Evolutionary conservation across 768 basidiomycete genomes (phyloP).

Genomic region (Gautieria morchelliformis): DNA sequence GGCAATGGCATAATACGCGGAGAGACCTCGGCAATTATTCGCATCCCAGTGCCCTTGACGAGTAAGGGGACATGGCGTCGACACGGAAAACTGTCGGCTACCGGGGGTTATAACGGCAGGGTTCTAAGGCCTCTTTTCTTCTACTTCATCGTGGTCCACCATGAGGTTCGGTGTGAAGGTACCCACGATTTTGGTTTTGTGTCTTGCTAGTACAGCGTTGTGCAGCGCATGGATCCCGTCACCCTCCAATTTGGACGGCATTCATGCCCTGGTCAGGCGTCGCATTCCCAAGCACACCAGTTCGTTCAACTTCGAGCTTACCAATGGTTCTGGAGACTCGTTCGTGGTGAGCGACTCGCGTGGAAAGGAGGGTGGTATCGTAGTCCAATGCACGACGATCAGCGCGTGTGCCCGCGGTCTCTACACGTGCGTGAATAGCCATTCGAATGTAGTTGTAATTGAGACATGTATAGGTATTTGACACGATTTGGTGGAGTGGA

Average conservation of each 20-base stretch:
- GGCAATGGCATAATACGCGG: too few relatives aligned
- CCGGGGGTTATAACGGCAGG: too few relatives aligned
- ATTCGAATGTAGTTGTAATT: background rate
- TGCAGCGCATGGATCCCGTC: too few relatives aligned
- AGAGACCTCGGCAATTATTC: too few relatives aligned
- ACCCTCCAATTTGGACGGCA: conserved; percentile 17
- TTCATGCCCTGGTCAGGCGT: conserved; percentile 25
- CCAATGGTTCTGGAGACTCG: conserved; percentile 19
- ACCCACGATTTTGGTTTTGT: too few relatives aligned
- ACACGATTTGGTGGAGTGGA: conserved; percentile 28
- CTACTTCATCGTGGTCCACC: background rate
- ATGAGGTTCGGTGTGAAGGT: background rate
- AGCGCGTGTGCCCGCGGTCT: conserved; percentile 30
- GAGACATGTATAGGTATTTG: background rate
- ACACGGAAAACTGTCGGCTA: too few relatives aligned
- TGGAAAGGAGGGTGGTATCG: conserved; percentile 14
- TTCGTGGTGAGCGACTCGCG: conserved; percentile 25
- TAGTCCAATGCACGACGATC: conserved; percentile 26
- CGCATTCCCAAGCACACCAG: conserved; percentile 25
- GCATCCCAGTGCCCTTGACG: too few relatives aligned
- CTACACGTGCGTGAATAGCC: conserved; percentile 22
- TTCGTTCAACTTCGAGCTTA: conserved; percentile 24
- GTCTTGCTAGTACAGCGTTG: too few relatives aligned
- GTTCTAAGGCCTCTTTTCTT: too few relatives aligned
- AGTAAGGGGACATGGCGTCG: too few relatives aligned